A percentile compares a stretch with the other conserved stretches of the same genome.
These are phyloP conservation scores for Colletotrichum zoysiae DNA, from an alignment of 2,329 filamentous ascomycete species.

Conservation along the genomic window DNA sequence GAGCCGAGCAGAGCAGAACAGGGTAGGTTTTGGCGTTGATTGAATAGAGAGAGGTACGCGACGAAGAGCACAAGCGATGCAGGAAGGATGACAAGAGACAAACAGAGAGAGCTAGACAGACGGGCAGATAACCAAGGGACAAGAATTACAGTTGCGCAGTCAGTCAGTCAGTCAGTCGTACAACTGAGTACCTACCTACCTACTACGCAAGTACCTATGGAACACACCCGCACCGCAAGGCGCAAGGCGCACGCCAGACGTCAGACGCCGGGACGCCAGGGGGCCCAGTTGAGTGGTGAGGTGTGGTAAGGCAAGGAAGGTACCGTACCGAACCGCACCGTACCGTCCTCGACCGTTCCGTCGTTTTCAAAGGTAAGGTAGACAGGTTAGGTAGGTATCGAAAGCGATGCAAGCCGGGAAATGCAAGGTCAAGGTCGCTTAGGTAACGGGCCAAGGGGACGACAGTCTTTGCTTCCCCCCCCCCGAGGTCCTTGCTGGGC, in stretches of 20 bases:
- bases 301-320: conserved; percentile 21
- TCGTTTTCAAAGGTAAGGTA: neutral
- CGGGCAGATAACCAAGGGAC: neutral
- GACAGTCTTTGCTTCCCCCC: neutral
- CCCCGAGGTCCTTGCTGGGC: neutral
- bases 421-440: neutral
- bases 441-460: neutral
- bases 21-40: neutral
- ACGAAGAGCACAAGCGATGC: neutral
- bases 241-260: conserved; percentile 22
- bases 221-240: neutral
- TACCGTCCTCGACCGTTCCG: conserved; percentile 10
- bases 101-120: neutral
- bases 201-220: too few relatives aligned
- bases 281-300: conserved; percentile 22
- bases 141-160: neutral
- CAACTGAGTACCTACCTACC: too few relatives aligned
- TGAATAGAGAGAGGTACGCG: neutral
- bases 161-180: too few relatives aligned
- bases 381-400: neutral
- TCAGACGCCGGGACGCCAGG: conserved; percentile 10
- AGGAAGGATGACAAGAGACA: neutral
- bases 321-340: conserved; percentile 16
- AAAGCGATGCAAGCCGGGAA: neutral
- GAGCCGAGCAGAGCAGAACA: neutral